Conservation (phyloP, 2,329 filamentous ascomycete species). For the Capronia epimyces region DNA sequence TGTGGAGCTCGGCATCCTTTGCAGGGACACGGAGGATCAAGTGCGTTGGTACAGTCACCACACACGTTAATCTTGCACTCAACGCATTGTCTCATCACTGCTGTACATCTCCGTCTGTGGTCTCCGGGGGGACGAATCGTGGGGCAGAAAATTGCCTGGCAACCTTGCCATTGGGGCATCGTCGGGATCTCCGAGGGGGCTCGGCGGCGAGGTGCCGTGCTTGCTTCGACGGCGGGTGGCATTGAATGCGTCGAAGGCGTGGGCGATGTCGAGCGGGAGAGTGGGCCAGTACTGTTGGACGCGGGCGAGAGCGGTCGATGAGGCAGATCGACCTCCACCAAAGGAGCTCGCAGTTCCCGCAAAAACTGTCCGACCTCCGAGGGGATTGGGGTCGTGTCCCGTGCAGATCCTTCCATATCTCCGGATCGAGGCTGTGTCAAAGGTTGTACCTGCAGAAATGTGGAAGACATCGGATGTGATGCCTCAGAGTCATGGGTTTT, state of each 20-base stretch:
- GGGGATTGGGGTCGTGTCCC: constrained; percentile 4
- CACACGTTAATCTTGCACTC: constrained; percentile 45
- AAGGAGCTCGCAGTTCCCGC: constrained; percentile 10
- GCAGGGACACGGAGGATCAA: constrained; percentile 27
- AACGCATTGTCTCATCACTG: constrained; percentile 42
- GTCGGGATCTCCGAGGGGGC: constrained; percentile 4
- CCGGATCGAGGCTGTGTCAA: background rate
- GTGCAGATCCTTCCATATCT: constrained; percentile 3
- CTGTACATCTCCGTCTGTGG: constrained; percentile 42
- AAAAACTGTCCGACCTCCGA: constrained; percentile 6
- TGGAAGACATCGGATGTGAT: background rate
- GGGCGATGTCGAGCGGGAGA: constrained; percentile 35
- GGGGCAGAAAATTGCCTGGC: constrained; percentile 46
- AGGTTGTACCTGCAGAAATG: background rate
- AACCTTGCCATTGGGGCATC: constrained; percentile 42
- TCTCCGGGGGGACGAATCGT: constrained; percentile 41
- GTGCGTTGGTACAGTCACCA: constrained; percentile 38
- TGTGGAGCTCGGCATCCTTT: constrained; percentile 21
- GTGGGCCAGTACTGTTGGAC: constrained; percentile 34
- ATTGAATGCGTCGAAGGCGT: constrained; percentile 38
- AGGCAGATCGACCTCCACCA: constrained; percentile 26
- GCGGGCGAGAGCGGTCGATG: constrained; percentile 25
- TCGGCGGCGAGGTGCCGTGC: constrained; percentile 27
- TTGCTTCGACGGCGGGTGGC: constrained; percentile 40
- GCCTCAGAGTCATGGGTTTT: background rate